These are phyloP conservation scores for Dichotomopilus funicola DNA, from an alignment of 2,329 filamentous ascomycete genomes.

Conservation along the genomic window DNA sequence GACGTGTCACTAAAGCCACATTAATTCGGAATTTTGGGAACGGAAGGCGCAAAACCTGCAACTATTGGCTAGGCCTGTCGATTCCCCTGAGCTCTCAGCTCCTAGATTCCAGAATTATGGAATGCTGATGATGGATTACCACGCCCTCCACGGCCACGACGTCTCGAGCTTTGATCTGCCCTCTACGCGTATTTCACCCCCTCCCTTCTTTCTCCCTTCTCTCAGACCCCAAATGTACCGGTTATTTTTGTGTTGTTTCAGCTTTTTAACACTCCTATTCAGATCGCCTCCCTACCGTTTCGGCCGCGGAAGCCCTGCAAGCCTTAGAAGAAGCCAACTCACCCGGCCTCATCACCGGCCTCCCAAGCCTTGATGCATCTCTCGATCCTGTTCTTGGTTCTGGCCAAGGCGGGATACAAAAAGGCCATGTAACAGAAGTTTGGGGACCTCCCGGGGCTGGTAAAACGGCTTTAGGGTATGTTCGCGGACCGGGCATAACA, in stretches of 20 bases:
- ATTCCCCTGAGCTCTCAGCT: not conserved
- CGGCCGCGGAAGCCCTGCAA: constrained; percentile 65
- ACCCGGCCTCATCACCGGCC: constrained; percentile 49
- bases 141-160: constrained; percentile 53
- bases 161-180: constrained; percentile 50
- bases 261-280: constrained; percentile 8
- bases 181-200: constrained; percentile 11
- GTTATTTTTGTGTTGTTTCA: not conserved
- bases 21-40: too few species aligned
- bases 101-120: not conserved
- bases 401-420: constrained; percentile 51
- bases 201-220: not conserved
- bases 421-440: constrained; percentile 76
- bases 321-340: constrained; percentile 47
- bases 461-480: constrained; percentile 77
- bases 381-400: constrained; percentile 23
- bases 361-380: constrained; percentile 46
- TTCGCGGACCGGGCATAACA: not conserved
- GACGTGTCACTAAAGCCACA: too few species aligned
- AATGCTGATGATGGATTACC: constrained; percentile 45
- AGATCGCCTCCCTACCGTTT: constrained; percentile 74
- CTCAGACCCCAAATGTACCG: too few species aligned
- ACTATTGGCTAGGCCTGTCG: too few species aligned
- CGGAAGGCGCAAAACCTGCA: too few species aligned
- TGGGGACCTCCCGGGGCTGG: constrained; percentile 83